Evolutionary conservation across 768 basidiomycete genomes (phyloP), one percentile per base, ranked within the genome.

Genomic region (Trametes sanguinea): DNA sequence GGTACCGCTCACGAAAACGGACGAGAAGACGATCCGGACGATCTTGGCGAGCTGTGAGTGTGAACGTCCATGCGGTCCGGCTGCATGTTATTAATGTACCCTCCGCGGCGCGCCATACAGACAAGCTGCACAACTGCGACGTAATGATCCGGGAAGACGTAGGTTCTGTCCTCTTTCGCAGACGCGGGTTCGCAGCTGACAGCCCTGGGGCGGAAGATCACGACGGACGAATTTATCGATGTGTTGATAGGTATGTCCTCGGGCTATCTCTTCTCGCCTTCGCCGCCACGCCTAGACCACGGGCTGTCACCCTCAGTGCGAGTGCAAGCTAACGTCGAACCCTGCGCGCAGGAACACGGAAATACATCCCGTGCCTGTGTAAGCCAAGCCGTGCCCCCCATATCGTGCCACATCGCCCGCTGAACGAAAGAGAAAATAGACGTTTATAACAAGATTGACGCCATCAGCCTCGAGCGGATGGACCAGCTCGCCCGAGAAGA

Each of bases 121-220:
- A 94, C 73, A 95, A 93, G 74, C 75, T 94, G 32, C 93, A 94
- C 71, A 92, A 96, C 69, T 96, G 94, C 71, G 96, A 99, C 75
- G 89, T 98, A 8, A 96, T 98, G 94, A 94, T 99, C 68, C 83
- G 97, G 71, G 95, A 99, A 80, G 96, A 99, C 76, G 95, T 97
- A 68, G 67, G 81, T 74, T 33, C 54, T 55, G 16, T 46, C 57
- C 63, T 51, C 37, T 22, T n/a, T 33, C 47, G 32, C 61, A 52
- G 40, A 53, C 39, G 62, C 40, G 32, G 62, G 40, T 6, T 42
- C 47, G 60, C 43, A 54, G 47, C 54, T 64, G 54, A 67, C 52
- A 37, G 16, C 51, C 33, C 60, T 51, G 35, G 35, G 35, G 35
- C 35, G 35, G 61, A 52, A 96, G 95, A 95, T 97, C 60, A 91